phyloP scores from a whole-genome alignment of 208 protist species.

The Trypanosoma boissoni region DNA sequence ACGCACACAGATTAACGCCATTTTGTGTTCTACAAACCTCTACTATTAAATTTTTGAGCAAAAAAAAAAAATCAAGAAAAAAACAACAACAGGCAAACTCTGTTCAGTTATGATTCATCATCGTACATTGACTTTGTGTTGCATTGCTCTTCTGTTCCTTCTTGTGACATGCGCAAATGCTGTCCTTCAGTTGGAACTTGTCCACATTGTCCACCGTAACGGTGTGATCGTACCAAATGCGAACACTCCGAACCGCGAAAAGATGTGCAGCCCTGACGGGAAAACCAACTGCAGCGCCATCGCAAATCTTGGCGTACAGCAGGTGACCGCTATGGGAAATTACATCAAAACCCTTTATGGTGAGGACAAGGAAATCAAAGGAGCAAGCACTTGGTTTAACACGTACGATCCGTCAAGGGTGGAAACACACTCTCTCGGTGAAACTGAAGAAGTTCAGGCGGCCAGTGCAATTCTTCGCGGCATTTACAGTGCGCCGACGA shows the following conservation, averaged over 20 bases:
- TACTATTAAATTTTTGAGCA: too few relatives aligned
- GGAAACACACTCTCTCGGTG: constrained; percentile 7
- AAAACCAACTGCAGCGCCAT: constrained; percentile 15
- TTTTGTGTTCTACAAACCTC: too few relatives aligned
- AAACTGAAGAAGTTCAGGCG: background rate
- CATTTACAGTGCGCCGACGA: background rate
- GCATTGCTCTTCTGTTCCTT: constrained; percentile 17
- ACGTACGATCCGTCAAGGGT: constrained; percentile 10
- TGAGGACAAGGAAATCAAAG: background rate
- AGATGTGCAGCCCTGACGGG: constrained; percentile 21
- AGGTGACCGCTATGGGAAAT: constrained; percentile 18
- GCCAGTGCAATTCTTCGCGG: constrained; percentile 9
- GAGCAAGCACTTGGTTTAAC: constrained; percentile 4
- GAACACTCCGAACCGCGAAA: constrained; percentile 13
- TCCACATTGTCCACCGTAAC: constrained; percentile 20
- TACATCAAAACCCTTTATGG: constrained; percentile 17
- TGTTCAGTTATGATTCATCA: background rate
- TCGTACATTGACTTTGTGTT: constrained; percentile 7
- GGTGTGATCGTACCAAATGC: constrained; percentile 7
- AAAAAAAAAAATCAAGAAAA: too few relatives aligned
- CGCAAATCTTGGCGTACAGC: constrained; percentile 23
- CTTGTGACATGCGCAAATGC: constrained; percentile 23
- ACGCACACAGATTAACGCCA: background rate
- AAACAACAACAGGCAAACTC: background rate
- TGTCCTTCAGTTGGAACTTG: constrained; percentile 19